phyloP scores from a whole-genome alignment of 1,284 basidiomycete species.

The Xerocomus amazonicus region DNA sequence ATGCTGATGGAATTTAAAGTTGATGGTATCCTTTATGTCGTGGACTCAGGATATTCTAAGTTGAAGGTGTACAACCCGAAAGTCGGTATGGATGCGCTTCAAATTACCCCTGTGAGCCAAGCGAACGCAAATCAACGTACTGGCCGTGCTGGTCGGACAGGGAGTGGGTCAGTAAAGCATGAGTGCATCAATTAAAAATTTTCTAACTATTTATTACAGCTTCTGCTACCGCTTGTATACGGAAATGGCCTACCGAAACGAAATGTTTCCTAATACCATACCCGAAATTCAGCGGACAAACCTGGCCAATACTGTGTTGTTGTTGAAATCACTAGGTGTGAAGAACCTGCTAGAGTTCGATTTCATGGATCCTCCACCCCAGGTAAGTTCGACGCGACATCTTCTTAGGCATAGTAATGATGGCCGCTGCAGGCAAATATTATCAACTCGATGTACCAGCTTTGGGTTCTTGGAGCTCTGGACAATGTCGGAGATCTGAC shows the following conservation, averaged over 20 bases:
- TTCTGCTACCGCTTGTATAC: slow-evolving; percentile 91
- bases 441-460: slow-evolving; percentile 97
- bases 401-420: slow-evolving; percentile 42
- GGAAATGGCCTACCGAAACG: slow-evolving; percentile 86
- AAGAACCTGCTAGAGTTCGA: slow-evolving; percentile 98
- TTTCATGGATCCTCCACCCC: slow-evolving; percentile 98
- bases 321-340: slow-evolving; percentile 94
- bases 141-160: slow-evolving; percentile 95
- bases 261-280: slow-evolving; percentile 90
- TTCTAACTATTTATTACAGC: slow-evolving; percentile 38
- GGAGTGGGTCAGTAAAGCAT: slow-evolving; percentile 66
- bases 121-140: slow-evolving; percentile 96
- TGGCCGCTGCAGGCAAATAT: slow-evolving; percentile 70
- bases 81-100: slow-evolving; percentile 98
- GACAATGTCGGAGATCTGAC: slow-evolving; percentile 98
- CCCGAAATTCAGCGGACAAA: slow-evolving; percentile 99
- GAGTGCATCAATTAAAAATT: background rate
- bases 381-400: slow-evolving; percentile 52
- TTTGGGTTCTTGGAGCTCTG: slow-evolving; percentile 97
- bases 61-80: slow-evolving; percentile 99
- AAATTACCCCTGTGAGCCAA: slow-evolving; percentile 98
- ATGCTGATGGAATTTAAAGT: slow-evolving; percentile 47
- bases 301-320: slow-evolving; percentile 91
- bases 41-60: slow-evolving; percentile 96
- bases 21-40: slow-evolving; percentile 96